These are phyloP conservation scores for Hypoxylon sp. DNA, from an alignment of 2,329 filamentous ascomycete genomes.

Conservation along the genomic window DNA sequence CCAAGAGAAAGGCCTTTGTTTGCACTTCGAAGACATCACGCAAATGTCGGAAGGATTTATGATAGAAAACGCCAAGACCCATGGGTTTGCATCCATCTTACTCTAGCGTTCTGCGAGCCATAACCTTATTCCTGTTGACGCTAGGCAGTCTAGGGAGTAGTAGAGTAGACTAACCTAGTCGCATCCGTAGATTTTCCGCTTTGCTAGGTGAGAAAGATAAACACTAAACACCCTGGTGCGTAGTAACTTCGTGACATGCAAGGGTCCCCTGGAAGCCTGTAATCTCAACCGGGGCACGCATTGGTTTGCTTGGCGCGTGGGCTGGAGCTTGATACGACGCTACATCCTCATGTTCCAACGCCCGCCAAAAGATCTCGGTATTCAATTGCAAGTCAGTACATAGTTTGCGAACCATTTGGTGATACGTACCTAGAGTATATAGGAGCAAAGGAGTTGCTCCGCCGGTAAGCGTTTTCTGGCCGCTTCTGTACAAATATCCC, in stretches of 20 bases:
- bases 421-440: not conserved
- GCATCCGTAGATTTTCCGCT: not conserved
- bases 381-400: slow-evolving; percentile 11
- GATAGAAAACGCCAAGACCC: slow-evolving; percentile 3
- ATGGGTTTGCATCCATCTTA: not conserved
- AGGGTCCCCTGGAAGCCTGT: slow-evolving; percentile 6
- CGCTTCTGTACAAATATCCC: not conserved
- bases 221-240: slow-evolving; percentile 10
- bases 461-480: slow-evolving; percentile 8
- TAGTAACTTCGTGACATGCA: slow-evolving; percentile 10
- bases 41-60: slow-evolving; percentile 14
- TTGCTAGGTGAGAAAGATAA: not conserved
- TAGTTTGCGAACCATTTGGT: not conserved
- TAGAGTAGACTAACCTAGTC: not conserved
- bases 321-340: not conserved
- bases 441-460: slow-evolving; percentile 8
- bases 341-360: slow-evolving; percentile 8
- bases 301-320: slow-evolving; percentile 14
- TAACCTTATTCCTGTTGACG: not conserved
- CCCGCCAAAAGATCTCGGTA: slow-evolving; percentile 16
- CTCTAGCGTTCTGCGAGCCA: not conserved
- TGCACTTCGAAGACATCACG: not conserved
- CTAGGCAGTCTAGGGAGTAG: not conserved
- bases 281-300: slow-evolving; percentile 19
- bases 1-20: slow-evolving; percentile 6